These are phyloP conservation scores for Scleroderma bovista DNA, from an alignment of 768 basidiomycete species.

Conservation along the genomic window DNA sequence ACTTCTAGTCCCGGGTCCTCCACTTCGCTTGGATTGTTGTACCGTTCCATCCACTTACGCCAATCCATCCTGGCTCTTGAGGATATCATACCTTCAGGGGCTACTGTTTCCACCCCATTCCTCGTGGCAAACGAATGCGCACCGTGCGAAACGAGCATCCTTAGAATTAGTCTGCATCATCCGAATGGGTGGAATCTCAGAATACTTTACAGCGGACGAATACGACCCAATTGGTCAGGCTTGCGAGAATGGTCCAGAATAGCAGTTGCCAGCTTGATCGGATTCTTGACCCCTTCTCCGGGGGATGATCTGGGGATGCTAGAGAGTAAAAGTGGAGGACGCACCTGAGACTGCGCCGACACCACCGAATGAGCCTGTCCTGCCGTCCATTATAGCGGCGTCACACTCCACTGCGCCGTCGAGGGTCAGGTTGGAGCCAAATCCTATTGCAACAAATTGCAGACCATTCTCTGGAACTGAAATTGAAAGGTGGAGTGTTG, in stretches of 20 bases:
- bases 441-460: slow-evolving; percentile 37
- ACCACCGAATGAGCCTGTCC: slow-evolving; percentile 53
- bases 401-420: slow-evolving; percentile 80
- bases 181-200: neutral
- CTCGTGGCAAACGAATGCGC: slow-evolving; percentile 50
- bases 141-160: slow-evolving; percentile 58
- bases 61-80: slow-evolving; percentile 48
- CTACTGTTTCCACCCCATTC: slow-evolving; percentile 30
- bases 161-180: slow-evolving; percentile 18
- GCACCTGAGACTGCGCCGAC: slow-evolving; percentile 69
- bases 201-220: slow-evolving; percentile 54
- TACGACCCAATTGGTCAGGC: slow-evolving; percentile 51
- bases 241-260: slow-evolving; percentile 50
- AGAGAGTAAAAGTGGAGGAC: neutral
- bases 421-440: slow-evolving; percentile 72
- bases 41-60: slow-evolving; percentile 52
- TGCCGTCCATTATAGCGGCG: slow-evolving; percentile 63
- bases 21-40: slow-evolving; percentile 21
- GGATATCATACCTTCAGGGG: slow-evolving; percentile 43
- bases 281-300: slow-evolving; percentile 58
- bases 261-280: slow-evolving; percentile 53
- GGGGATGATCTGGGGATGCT: neutral
- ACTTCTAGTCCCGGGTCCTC: neutral
- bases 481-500: neutral
- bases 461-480: neutral